Evolutionary conservation across 768 basidiomycete species (phyloP).

Genomic region (Lactarius deliciosus): DNA sequence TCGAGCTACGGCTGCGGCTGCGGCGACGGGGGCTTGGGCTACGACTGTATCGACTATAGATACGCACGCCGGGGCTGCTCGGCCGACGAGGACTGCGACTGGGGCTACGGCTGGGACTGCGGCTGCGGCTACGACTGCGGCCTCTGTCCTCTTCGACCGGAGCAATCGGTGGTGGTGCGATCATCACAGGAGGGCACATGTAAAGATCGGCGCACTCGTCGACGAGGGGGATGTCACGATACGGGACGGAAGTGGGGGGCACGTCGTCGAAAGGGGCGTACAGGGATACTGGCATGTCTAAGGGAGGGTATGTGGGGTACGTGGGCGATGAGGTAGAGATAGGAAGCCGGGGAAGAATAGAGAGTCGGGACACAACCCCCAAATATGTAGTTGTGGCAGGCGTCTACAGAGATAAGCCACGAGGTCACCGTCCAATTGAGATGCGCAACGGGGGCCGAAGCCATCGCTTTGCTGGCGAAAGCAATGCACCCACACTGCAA

Average conservation of each 20-base stretch:
- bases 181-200: not conserved
- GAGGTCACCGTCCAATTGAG: not conserved
- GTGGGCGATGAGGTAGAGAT: not conserved
- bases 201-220: not conserved
- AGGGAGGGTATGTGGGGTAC: not conserved
- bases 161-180: not conserved
- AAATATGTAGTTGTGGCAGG: not conserved
- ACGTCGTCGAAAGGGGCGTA: not conserved
- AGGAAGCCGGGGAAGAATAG: not conserved
- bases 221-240: not conserved
- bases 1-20: not conserved
- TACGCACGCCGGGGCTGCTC: no score
- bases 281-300: not conserved
- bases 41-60: not conserved
- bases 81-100: no score
- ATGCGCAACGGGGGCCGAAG: not conserved
- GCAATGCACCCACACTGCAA: not conserved
- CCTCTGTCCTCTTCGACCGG: not conserved
- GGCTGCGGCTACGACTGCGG: conserved; percentile 4
- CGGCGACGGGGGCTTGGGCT: not conserved
- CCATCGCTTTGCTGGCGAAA: not conserved
- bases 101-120: not conserved
- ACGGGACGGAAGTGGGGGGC: not conserved
- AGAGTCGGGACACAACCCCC: not conserved
- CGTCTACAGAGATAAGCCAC: not conserved